Conservation (phyloP, 345 rosid species). For the Rhodamnia argentea region DNA sequence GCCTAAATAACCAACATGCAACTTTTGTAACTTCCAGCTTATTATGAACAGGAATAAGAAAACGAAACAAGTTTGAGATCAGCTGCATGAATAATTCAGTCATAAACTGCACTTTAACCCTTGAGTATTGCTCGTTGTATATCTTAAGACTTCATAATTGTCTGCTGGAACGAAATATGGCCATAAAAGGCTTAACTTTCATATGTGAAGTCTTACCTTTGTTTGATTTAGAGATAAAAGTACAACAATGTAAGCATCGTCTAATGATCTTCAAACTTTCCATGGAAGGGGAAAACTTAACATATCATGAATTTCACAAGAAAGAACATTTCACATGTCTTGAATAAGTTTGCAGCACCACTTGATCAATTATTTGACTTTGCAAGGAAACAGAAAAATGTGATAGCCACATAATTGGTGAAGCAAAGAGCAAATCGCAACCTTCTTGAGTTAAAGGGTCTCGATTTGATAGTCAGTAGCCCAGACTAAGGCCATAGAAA, state of each 20-base stretch:
- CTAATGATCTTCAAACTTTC: not conserved
- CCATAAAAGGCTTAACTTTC: not conserved
- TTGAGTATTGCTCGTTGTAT: not conserved
- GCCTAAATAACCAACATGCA: not conserved
- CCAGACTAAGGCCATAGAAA: not conserved
- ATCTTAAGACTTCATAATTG: not conserved
- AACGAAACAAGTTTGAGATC: not conserved
- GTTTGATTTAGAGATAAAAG: not conserved
- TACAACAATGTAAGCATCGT: not conserved
- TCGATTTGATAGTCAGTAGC: not conserved
- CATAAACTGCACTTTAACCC: not conserved
- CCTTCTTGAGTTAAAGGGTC: not conserved
- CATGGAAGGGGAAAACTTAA: not conserved
- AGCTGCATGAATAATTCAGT: not conserved
- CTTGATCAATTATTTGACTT: not conserved
- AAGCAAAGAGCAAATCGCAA: not conserved
- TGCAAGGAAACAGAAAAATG: not conserved
- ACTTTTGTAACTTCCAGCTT: not conserved
- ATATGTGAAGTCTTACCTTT: not conserved
- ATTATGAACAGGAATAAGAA: not conserved
- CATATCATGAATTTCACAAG: not conserved
- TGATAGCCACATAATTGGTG: not conserved
- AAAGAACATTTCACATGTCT: not conserved
- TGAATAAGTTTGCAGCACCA: not conserved
- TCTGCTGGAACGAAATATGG: not conserved